phyloP scores from a whole-genome alignment of 2,329 filamentous ascomycete species.

The Colletotrichum salicis region DNA sequence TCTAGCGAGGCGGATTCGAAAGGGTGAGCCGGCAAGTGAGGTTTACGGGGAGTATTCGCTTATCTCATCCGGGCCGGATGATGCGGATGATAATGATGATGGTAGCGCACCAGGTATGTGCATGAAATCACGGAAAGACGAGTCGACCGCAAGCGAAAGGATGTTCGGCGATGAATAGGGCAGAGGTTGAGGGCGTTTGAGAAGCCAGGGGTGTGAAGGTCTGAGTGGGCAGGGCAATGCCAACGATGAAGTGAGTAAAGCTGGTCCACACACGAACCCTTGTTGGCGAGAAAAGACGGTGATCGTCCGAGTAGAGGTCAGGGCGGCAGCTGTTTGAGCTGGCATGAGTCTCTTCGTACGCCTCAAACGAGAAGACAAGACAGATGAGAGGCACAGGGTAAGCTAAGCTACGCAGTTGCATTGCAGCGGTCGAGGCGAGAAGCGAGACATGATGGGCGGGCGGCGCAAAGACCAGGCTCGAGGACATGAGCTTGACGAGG shows the following conservation, averaged over 20 bases:
- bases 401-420: background rate
- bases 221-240: background rate
- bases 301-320: background rate
- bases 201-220: background rate
- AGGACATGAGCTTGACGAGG: background rate
- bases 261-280: background rate
- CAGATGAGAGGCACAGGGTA: too few species aligned
- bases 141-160: background rate
- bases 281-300: background rate
- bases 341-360: background rate
- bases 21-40: background rate
- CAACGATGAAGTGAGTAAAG: background rate
- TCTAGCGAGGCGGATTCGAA: conserved; percentile 17
- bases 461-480: conserved; percentile 3
- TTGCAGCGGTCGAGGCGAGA: background rate
- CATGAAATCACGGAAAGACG: background rate
- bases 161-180: background rate
- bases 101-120: background rate
- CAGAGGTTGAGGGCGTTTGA: background rate
- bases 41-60: background rate
- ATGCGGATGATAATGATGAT: background rate
- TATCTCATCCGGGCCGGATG: background rate
- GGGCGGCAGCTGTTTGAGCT: background rate
- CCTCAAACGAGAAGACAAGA: background rate
- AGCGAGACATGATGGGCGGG: background rate